These are phyloP conservation scores for Vanrija sp. DNA, from an alignment of 1,284 basidiomycete genomes.

Conservation along the genomic window DNA sequence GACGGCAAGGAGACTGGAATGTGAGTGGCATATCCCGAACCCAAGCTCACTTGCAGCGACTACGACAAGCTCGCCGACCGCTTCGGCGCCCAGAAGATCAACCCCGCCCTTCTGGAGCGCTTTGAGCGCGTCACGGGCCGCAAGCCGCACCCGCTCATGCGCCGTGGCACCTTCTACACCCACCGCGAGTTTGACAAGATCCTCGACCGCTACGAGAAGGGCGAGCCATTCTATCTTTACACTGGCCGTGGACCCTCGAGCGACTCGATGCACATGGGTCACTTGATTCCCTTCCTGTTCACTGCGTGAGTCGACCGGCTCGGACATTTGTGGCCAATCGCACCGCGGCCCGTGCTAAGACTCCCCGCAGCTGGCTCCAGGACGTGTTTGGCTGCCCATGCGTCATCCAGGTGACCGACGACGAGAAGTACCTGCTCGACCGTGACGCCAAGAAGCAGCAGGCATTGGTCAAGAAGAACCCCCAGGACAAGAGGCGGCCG, in stretches of 20 bases:
- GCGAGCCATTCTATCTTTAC: constrained; percentile 97
- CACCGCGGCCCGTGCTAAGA: background rate
- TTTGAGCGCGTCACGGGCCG: constrained; percentile 90
- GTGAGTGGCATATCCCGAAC: constrained; percentile 25
- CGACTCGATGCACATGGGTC: constrained; percentile 96
- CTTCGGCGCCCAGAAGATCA: constrained; percentile 85
- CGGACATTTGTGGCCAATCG: background rate
- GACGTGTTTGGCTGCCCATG: constrained; percentile 92
- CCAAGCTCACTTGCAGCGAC: constrained; percentile 56
- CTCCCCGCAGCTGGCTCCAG: constrained; percentile 74
- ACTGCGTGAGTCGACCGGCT: constrained; percentile 69
- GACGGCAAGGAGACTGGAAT: constrained; percentile 88
- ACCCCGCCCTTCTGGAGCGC: constrained; percentile 71
- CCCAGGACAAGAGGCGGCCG: constrained; percentile 58
- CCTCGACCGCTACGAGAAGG: constrained; percentile 90
- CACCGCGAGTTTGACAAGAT: constrained; percentile 95
- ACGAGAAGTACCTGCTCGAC: constrained; percentile 99
- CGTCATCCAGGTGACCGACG: constrained; percentile 94
- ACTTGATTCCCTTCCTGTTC: constrained; percentile 96
- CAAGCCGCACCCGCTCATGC: constrained; percentile 83
- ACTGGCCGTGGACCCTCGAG: constrained; percentile 95
- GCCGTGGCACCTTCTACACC: constrained; percentile 95
- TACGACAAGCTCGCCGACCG: constrained; percentile 93
- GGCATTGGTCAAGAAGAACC: constrained; percentile 44
- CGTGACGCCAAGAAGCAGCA: constrained; percentile 58